Conservation (phyloP, 1,139 yeast species). For the Taphrina confusa region DNA sequence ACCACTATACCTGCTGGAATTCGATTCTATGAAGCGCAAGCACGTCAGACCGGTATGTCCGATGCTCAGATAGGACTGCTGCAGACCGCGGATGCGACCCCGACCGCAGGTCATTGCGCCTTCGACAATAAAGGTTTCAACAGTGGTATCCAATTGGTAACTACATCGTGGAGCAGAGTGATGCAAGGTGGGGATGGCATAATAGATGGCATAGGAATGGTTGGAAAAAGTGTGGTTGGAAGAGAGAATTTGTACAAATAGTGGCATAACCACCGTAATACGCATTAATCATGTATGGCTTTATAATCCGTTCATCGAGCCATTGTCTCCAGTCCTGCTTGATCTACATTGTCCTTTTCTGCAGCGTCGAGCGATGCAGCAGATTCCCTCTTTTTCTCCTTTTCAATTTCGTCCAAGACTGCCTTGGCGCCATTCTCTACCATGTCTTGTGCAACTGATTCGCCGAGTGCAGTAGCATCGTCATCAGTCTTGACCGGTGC, state of each 20-base stretch:
- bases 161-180: constrained; percentile 2
- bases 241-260: constrained; percentile 4
- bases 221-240: constrained; percentile 4
- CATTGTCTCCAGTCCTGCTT: constrained; percentile 15
- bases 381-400: constrained; percentile 22
- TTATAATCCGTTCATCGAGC: not conserved
- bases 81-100: constrained; percentile 33
- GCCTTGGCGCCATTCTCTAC: constrained; percentile 75
- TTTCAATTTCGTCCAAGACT: constrained; percentile 75
- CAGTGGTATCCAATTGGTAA: constrained; percentile 16
- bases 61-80: not conserved
- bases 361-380: constrained; percentile 1
- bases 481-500: constrained; percentile 49
- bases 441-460: constrained; percentile 65
- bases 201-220: not conserved
- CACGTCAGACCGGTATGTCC: constrained; percentile 10
- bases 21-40: constrained; percentile 19
- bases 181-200: constrained; percentile 3
- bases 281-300: not conserved
- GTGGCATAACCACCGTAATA: not conserved
- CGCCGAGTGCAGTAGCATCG: constrained; percentile 75
- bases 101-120: constrained; percentile 25
- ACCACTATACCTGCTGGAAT: constrained; percentile 20
- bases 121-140: constrained; percentile 30
- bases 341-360: constrained; percentile 9